Evolutionary conservation across 495 filamentous ascomycete genomes (phyloP), one percentile per base, ranked within the genome.

Genomic region (Podospora didyma): DNA sequence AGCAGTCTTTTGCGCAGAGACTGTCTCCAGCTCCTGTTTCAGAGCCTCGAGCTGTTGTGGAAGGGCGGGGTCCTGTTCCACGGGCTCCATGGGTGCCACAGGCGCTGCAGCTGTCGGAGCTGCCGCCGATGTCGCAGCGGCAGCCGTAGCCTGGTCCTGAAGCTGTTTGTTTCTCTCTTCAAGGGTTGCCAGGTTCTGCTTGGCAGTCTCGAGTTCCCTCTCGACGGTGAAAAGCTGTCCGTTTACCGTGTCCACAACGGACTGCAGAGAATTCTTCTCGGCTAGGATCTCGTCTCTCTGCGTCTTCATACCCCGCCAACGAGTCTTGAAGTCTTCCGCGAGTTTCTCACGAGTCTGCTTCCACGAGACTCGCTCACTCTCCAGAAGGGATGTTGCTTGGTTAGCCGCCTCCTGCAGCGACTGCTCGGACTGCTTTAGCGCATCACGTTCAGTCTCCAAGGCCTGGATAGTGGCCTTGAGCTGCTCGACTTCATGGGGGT

Each of bases 401-500:
- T 73, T 61, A 9, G 85, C 53, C 58, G 82, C 76, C 46, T 82
- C 73, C 64, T 85, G 80, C 2, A 96, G 75, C 1, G 79, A 67
- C 26, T 79, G 69, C 37, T 84, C 84, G 20, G 80, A 78, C 46
- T 80, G 69, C 41, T 82, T 71, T 23, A 88, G 75, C 26, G 86
- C 72, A 64, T 92, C 87, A 2, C 86, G 84, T 66, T 97, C 92
- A 12, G 75, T 75, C 65, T 90, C 78, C 16, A 96, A 73, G 5
- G 69, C 73, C 21, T 81, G 71, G 26, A 85, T 73, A 1, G 70
- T 73, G 61, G 85, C 82, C 69, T 92, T 96, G 53, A 97, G 75
- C 56, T 83, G 83, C 63, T 97, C 91, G 56, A 96, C 81, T 62
- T 96, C 92, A 1, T 88, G 89, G 16, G 93, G 94, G 66, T 98